These are phyloP conservation scores for Tetrapisispora nanseiensis DNA, from an alignment of 805 yeast genomes.

Conservation along the genomic window DNA sequence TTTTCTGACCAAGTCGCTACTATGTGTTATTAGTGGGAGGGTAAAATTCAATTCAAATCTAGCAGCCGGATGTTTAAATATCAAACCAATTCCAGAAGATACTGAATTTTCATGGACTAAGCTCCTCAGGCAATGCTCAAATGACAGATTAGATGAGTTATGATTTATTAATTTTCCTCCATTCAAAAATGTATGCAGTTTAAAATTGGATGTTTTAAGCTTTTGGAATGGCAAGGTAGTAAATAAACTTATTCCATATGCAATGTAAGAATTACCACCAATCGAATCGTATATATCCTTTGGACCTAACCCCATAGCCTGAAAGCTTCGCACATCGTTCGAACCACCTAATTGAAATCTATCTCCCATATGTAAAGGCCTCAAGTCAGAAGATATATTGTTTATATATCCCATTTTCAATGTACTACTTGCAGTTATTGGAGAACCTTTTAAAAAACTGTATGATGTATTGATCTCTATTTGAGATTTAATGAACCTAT, in stretches of 20 bases:
- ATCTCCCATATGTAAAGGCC: conserved; percentile 55
- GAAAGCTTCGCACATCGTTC: conserved; percentile 61
- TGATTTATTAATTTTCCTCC: conserved; percentile 49
- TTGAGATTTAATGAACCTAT: conserved; percentile 20
- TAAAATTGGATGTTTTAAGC: conserved; percentile 37
- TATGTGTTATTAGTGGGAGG: conserved; percentile 46
- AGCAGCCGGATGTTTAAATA: conserved; percentile 55
- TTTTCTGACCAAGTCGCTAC: conserved; percentile 43
- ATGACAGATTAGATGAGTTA: conserved; percentile 13
- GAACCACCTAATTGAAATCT: conserved; percentile 79
- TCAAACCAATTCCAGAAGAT: conserved; percentile 50
- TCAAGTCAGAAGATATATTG: conserved; percentile 27
- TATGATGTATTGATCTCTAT: conserved; percentile 24
- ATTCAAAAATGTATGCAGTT: conserved; percentile 53
- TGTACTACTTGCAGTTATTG: conserved; percentile 39
- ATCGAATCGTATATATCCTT: conserved; percentile 42
- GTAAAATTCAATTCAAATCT: conserved; percentile 58
- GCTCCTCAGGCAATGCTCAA: conserved; percentile 16
- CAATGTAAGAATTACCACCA: conserved; percentile 59
- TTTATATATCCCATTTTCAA: conserved; percentile 48
- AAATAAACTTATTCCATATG: conserved; percentile 50
- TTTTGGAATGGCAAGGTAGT: conserved; percentile 48
- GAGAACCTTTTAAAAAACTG: conserved; percentile 21
- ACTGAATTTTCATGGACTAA: conserved; percentile 37
- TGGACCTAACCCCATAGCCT: conserved; percentile 57